Evolutionary conservation across 257 asterid genomes (phyloP).

Genomic region (Nicotiana tabacum): DNA sequence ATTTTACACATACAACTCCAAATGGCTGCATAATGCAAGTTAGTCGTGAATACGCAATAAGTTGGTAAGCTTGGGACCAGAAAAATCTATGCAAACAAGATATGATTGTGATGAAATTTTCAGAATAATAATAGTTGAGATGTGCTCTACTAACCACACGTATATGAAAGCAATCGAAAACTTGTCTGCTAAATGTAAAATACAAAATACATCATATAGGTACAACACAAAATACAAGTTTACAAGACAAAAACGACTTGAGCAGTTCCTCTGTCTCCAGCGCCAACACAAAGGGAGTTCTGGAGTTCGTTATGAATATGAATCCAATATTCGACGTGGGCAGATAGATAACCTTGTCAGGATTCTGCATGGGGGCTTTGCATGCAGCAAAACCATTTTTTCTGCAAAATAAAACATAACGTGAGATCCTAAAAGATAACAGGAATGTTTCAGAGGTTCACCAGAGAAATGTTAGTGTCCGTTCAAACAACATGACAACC

Average conservation of each 20-base stretch:
- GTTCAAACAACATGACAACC: neutral
- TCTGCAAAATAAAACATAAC: constrained; percentile 43
- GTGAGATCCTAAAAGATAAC: neutral
- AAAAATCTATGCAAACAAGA: neutral
- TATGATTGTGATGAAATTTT: neutral
- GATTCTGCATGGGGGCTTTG: constrained; percentile 62
- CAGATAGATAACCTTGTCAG: constrained; percentile 28
- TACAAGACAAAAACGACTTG: constrained; percentile 56
- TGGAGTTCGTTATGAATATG: constrained; percentile 36
- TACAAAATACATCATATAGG: constrained; percentile 28
- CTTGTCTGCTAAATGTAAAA: constrained; percentile 25
- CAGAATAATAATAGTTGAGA: neutral
- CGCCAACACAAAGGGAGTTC: constrained; percentile 25
- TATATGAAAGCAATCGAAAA: constrained; percentile 24
- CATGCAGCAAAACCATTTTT: constrained; percentile 90
- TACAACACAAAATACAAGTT: constrained; percentile 23
- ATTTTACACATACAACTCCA: neutral
- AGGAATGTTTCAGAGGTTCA: neutral
- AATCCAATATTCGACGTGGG: constrained; percentile 36
- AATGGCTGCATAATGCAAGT: neutral
- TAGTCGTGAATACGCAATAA: neutral
- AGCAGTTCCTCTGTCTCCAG: constrained; percentile 31
- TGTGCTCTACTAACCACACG: neutral
- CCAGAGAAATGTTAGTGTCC: neutral
- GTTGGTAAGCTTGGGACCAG: neutral